Base-by-base conservation (phyloP, 139 green algal genomes). In the Klebsormidium nitens region DNA sequence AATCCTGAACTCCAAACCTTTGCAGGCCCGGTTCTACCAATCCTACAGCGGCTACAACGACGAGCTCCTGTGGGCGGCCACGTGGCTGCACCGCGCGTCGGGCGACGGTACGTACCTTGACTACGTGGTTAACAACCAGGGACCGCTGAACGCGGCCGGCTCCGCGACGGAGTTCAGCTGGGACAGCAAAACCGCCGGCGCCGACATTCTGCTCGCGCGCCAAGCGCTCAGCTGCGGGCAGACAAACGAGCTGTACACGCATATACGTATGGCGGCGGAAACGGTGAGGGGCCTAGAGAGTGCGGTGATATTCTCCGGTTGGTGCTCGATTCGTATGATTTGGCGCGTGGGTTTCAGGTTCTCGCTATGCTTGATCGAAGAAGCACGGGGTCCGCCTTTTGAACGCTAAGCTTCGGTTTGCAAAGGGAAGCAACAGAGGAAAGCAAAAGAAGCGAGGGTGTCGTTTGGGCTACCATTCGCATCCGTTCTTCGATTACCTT, bases 101-200 rank as follows among this genome's bases (percentile, higher is more conserved):
- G 42, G 42, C 42, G 8, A 14, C 42, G 42, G 42, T 50, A n/a
- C 31, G 49, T n/a, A 23, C 28, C 26, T 69, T 14, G 26, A 69
- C 29, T 69, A 17, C n/a, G 26, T 58, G 36, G 14, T 69, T 26
- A 59, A 4, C 62, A 69, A 69, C 31, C 36, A 58, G 6, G 47
- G 26, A 4, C 38, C 17, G 17, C 26, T 72, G 23, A 28, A 5
- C 11, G 44, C 48, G 26, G 61, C 58, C 48, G 40, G 3, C 1
- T 26, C 1, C 26, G 23, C 14, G 39, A 31, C 23, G 17, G 38
- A 35, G 23, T 76, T 76, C 42, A 61, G 23, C 26, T 76, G 68
- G 68, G 68, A 76, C 58, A 49, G 72, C 59, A 76, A 76, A 32
- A 48, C 36, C 2, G 68, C 68, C 38, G 68, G 58, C 40, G 68